Evolutionary conservation across 768 basidiomycete species (phyloP).

Genomic region (Omphalotus guepiniiformis): DNA sequence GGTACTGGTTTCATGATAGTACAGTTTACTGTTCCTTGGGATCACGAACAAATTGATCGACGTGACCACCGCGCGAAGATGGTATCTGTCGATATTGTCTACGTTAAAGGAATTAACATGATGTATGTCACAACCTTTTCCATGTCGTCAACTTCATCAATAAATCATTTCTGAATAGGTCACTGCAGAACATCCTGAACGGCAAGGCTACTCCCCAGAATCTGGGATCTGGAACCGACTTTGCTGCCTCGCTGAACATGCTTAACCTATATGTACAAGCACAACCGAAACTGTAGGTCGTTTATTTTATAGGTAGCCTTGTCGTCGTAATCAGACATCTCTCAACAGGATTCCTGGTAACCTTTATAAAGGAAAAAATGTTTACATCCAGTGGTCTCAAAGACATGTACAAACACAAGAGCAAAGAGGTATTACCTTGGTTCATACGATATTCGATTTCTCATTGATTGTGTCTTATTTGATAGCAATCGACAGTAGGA

Average conservation of each 20-base stretch:
- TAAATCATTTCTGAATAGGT: neutral
- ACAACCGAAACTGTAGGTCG: conserved; percentile 22
- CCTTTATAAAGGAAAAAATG: conserved; percentile 21
- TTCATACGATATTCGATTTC: neutral
- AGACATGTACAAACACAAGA: neutral
- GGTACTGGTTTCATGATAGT: neutral
- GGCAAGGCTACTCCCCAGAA: conserved; percentile 7
- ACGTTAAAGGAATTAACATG: conserved; percentile 21
- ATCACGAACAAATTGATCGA: neutral
- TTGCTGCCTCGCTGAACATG: conserved; percentile 25
- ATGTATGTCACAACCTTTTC: conserved; percentile 12
- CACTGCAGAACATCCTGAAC: neutral
- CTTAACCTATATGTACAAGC: conserved; percentile 31
- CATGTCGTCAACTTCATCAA: neutral
- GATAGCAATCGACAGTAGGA: conserved; percentile 1
- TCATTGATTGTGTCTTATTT: neutral
- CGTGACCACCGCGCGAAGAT: conserved; percentile 14
- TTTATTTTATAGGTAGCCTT: neutral
- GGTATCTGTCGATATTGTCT: conserved; percentile 17
- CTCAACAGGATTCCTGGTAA: conserved; percentile 7
- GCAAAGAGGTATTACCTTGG: neutral
- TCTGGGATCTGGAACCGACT: conserved; percentile 16
- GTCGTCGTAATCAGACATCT: neutral
- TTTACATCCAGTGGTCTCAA: conserved; percentile 14
- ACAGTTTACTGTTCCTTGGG: conserved; percentile 6